Percentiles rank a stretch among this genome's conserved stretches.
These are phyloP conservation scores for Vicia sativa DNA, from an alignment of 306 rosid species.

Conservation along the genomic window DNA sequence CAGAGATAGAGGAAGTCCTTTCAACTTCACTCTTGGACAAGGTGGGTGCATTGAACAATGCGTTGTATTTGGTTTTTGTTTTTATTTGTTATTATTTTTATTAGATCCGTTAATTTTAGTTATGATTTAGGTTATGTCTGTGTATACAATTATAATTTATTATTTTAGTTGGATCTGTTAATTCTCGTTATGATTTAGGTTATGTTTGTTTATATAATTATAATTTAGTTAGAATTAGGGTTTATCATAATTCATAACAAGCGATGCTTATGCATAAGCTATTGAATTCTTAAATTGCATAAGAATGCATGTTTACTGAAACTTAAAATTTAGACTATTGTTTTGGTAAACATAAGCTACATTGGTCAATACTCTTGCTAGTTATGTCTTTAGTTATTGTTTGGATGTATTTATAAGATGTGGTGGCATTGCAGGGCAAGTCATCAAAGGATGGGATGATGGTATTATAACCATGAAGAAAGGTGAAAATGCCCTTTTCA, in stretches of 20 bases:
- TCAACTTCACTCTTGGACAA: constrained; percentile 94
- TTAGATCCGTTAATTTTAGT: neutral
- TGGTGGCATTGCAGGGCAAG: constrained; percentile 72
- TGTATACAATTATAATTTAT: neutral
- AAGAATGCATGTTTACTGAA: neutral
- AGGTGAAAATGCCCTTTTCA: constrained; percentile 80
- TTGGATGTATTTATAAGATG: neutral
- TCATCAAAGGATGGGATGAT: constrained; percentile 91
- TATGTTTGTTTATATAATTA: neutral
- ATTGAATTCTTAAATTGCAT: neutral
- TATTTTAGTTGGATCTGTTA: neutral
- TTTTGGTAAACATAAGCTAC: neutral
- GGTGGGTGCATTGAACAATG: constrained; percentile 51
- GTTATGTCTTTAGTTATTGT: neutral
- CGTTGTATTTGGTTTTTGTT: neutral
- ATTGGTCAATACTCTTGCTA: neutral
- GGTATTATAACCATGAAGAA: constrained; percentile 93
- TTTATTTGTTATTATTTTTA: neutral
- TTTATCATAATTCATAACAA: neutral
- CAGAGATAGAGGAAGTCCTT: constrained; percentile 72
- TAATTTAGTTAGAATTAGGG: neutral
- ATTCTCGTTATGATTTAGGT: neutral
- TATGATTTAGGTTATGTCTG: neutral
- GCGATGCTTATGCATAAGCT: neutral
- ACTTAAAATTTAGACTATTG: neutral